Conservation (phyloP, 768 basidiomycete genomes). For the Rubroboletus satanas region DNA sequence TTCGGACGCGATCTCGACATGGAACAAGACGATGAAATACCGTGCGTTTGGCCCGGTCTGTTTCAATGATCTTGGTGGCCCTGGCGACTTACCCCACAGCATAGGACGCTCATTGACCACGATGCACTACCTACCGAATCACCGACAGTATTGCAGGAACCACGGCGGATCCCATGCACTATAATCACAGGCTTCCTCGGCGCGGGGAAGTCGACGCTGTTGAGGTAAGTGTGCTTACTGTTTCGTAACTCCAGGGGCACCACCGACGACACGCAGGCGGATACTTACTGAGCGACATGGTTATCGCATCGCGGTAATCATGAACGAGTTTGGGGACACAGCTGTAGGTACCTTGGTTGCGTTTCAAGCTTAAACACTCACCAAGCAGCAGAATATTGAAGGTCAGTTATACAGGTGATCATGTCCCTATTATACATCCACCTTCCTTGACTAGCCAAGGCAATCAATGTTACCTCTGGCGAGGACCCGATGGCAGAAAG, state of each 20-base stretch:
- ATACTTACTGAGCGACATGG: conserved; percentile 93
- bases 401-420: conserved; percentile 41
- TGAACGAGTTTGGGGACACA: conserved; percentile 98
- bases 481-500: conserved; percentile 59
- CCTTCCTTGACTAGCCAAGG: conserved; percentile 54
- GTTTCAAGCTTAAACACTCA: conserved; percentile 18
- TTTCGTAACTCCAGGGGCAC: background rate
- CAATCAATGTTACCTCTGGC: conserved; percentile 74
- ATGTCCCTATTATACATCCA: background rate
- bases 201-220: conserved; percentile 89
- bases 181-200: conserved; percentile 95
- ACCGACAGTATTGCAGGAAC: conserved; percentile 2
- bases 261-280: conserved; percentile 44
- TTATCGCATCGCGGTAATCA: conserved; percentile 94
- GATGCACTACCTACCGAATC: background rate
- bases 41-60: conserved; percentile 36
- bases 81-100: conserved; percentile 6
- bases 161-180: conserved; percentile 70
- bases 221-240: conserved; percentile 47
- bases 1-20: conserved; percentile 32
- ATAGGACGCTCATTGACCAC: conserved; percentile 34
- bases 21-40: conserved; percentile 58
- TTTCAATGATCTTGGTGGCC: conserved; percentile 4
- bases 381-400: conserved; percentile 74
- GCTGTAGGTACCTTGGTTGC: conserved; percentile 50